Evolutionary conservation across 352 stramenopile genomes (phyloP), one percentile per base, ranked within the genome.

Genomic region (Globisporangium iwayamae): DNA sequence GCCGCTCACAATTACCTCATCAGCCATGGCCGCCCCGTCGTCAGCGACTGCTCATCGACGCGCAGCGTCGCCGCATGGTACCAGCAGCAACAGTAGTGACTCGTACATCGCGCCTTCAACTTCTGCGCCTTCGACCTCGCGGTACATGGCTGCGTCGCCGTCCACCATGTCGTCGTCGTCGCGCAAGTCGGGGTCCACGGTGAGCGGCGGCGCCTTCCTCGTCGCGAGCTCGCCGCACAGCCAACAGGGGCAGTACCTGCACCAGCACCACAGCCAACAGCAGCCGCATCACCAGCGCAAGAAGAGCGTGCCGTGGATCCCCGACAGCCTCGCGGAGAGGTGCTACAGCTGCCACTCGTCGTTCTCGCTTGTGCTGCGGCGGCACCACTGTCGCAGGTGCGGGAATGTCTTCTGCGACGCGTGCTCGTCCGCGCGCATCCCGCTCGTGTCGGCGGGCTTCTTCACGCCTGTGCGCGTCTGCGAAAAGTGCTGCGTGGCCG

Each of bases 321-420:
- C 87, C 28, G 87, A 96, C 63, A 85, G 71, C 36, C 79, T 96
- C 18, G 87, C 85, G 1, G 83, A 93, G 67, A 76, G 72, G 22
- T 94, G 86, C 66, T 94, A 94, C 68, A 63, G 68, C 39, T 94
- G 86, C 62, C 74, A 80, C 16, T 66, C 77, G 38, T 56, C 64
- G 9, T 94, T 93, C 69, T 83, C 81, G 41, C 71, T 94, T 25
- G 77, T 92, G 62, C 72, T 95, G 64, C 83, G 85, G 7, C 76
- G 87, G 16, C 91, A 97, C 59, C 88, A 97, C 72, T 96, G 91
- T 61, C 80, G 90, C 1, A 73, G 83, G 22, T 96, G 91, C 66
- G 92, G 93, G 5, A 90, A 91, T 46, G 78, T 97, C 9, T 97
- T 97, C 66, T 97, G 93, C 70, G 87, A 96, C 54, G 70, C 80